Percentiles rank a stretch among this genome's conserved stretches.
Conservation (phyloP, 352 stramenopile genomes). For the Phytophthora pluvialis region DNA sequence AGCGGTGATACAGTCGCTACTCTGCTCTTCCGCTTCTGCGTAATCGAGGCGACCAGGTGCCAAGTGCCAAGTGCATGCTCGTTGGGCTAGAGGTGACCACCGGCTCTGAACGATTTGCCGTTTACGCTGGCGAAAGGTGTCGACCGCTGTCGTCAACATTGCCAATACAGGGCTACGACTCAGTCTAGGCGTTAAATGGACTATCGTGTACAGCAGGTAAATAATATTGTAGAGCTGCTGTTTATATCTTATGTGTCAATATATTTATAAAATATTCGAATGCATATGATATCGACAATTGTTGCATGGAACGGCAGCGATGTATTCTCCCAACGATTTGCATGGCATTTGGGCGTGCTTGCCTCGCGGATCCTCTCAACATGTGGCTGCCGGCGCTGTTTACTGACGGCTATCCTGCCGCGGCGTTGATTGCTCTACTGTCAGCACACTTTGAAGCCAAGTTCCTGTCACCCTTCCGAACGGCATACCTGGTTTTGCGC, state of each 20-base stretch:
- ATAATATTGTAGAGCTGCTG: neutral
- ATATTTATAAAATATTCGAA: too few species aligned
- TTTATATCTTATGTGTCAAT: neutral
- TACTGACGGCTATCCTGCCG: constrained; percentile 1
- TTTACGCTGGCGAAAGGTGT: constrained; percentile 9
- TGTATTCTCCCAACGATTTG: neutral
- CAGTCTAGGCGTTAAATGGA: too few species aligned
- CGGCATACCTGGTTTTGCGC: neutral
- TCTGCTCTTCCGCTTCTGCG: neutral
- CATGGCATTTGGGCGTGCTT: neutral
- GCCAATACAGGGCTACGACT: neutral
- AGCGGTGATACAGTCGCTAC: too few species aligned
- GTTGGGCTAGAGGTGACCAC: neutral
- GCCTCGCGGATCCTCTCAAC: constrained; percentile 26
- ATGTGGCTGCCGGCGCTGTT: constrained; percentile 10
- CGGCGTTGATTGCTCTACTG: constrained; percentile 7
- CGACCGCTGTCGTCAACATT: neutral
- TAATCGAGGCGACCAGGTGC: neutral
- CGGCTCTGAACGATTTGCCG: neutral
- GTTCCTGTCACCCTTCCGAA: neutral
- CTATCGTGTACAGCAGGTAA: too few species aligned
- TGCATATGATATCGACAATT: too few species aligned
- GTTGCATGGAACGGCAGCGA: too few species aligned
- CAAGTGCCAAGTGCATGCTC: neutral
- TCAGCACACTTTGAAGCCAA: neutral